Evolutionary conservation across 441 rosid genomes (phyloP).

Genomic region (Croton laevigatus): DNA sequence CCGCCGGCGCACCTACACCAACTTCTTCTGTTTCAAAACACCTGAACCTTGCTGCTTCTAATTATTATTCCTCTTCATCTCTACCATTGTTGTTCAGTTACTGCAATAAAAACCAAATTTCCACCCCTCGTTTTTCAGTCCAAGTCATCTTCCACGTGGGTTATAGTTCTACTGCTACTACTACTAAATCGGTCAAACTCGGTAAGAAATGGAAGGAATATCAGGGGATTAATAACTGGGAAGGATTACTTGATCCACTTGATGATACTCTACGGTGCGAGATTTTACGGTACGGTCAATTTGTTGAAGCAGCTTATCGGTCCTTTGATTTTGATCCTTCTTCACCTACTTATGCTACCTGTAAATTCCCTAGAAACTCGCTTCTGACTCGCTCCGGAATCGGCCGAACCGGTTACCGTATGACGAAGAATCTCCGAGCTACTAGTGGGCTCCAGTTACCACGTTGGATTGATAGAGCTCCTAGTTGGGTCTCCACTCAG

Average conservation of each 20-base stretch:
- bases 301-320: constrained; percentile 65
- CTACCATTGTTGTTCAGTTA: not conserved
- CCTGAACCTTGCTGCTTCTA: not conserved
- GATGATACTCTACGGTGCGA: constrained; percentile 56
- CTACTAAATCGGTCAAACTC: constrained; percentile 21
- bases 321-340: constrained; percentile 69
- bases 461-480: constrained; percentile 54
- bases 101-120: too few relatives aligned
- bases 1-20: constrained; percentile 17
- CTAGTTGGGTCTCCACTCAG: constrained; percentile 47
- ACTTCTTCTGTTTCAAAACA: constrained; percentile 8
- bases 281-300: constrained; percentile 65
- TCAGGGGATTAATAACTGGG: constrained; percentile 59
- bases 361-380: constrained; percentile 41
- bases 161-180: not conserved
- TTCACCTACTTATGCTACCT: constrained; percentile 49
- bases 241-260: constrained; percentile 57
- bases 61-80: not conserved
- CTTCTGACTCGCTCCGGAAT: constrained; percentile 49
- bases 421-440: constrained; percentile 54
- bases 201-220: constrained; percentile 55
- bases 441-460: constrained; percentile 62
- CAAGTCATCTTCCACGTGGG: not conserved
- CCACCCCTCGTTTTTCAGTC: not conserved
- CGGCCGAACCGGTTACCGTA: constrained; percentile 49